A percentile compares a stretch with the other conserved stretches of the same genome.
Evolutionary conservation across 1,139 yeast genomes (phyloP).

Genomic region (Pichia sp.): DNA sequence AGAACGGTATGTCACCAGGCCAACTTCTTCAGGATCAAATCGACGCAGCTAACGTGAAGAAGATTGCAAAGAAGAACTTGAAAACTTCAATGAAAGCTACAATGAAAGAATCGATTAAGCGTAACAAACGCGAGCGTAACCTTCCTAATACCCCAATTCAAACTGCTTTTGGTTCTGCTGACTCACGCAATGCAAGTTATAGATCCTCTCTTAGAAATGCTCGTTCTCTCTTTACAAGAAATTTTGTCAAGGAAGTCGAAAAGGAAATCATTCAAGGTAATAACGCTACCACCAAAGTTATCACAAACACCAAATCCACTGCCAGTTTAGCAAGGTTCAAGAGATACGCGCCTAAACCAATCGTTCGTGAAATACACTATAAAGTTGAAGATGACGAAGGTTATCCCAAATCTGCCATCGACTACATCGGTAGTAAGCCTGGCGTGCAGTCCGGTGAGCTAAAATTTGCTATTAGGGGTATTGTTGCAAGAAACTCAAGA

Average conservation of each 20-base stretch:
- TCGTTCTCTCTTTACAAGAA: too few relatives aligned
- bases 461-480: background rate
- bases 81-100: background rate
- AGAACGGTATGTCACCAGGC: background rate
- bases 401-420: background rate
- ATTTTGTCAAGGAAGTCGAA: too few relatives aligned
- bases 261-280: too few relatives aligned
- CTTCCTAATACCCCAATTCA: too few relatives aligned
- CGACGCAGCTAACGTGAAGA: background rate
- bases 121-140: too few relatives aligned
- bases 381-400: background rate
- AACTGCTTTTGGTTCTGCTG: too few relatives aligned
- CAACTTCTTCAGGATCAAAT: background rate
- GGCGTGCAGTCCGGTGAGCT: background rate
- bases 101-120: too few relatives aligned
- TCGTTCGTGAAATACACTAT: background rate
- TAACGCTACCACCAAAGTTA: too few relatives aligned
- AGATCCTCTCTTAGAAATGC: too few relatives aligned
- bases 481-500: background rate
- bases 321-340: background rate
- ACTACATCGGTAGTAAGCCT: background rate
- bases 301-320: too few relatives aligned
- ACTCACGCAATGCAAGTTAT: too few relatives aligned
- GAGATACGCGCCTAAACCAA: background rate
- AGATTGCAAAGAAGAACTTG: too few relatives aligned